Base-by-base conservation (phyloP, 2,329 filamentous ascomycete genomes). In the Exophiala sp. region DNA sequence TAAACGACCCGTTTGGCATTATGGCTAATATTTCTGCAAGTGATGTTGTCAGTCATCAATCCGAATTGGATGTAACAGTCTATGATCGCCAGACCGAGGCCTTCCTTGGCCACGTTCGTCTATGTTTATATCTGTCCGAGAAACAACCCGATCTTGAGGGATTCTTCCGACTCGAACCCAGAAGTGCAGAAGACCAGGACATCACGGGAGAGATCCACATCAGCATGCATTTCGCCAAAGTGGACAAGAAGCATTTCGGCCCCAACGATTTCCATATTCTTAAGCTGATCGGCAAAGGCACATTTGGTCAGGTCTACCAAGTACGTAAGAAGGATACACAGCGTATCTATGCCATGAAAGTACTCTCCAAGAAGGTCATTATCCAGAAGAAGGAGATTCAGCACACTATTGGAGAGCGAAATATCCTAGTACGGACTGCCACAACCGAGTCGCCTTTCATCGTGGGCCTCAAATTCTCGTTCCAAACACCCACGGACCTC, bases 381-480 rank as follows among this genome's bases (percentile, higher is more conserved):
- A 94, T 99, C 21, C 94, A 99, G 74, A 99, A 99, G 82, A 99
- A 99, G 74, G 94, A 99, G 71, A 91, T 99, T 46, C 91, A 92
- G 12, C 94, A 99, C 69, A 99, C 94, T 0, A 86, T 99, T 35
- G 94, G 94, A 62, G 94, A 99, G 74, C 84, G 94, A 56, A 99
- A 99, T 68, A 99, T 99, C 62, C 79, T 99, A 44, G 94, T 99
- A 38, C 88, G 94, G 61, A 99, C 94, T 3, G 94, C 94, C 24
- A 97, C 89, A 74, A 86, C 92, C 1, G 91, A 97, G 61, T 99
- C 94, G 12, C 90, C 92, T 0, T 99, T 99, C 68, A 99, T 99
- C 59, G 94, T 99, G 38, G 92, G 92, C 6, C 80, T 99, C 65
- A 99, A 99, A 68, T 99, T 97, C 69, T 97, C 94, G 0, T 99